Percentiles rank a stretch among this genome's conserved stretches.
phyloP scores from a whole-genome alignment of 2,329 filamentous ascomycete species.

The Claviceps humidiphila region DNA sequence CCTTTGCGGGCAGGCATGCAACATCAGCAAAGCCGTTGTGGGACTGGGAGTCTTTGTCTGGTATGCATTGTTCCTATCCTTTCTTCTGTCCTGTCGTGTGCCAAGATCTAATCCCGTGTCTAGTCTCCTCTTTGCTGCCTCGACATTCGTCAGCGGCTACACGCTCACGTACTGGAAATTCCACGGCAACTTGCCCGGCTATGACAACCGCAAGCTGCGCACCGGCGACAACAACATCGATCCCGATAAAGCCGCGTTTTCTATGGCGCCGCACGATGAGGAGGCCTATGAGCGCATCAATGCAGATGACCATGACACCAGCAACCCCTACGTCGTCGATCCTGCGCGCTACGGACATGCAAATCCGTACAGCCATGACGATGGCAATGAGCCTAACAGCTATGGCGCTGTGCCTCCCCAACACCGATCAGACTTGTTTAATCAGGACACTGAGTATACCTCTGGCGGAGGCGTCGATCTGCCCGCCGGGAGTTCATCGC shows the following conservation, averaged over 20 bases:
- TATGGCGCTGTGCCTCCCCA: conserved; percentile 24
- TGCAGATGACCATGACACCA: conserved; percentile 38
- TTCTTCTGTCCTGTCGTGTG: background rate
- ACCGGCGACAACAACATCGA: conserved; percentile 41
- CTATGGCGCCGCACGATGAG: conserved; percentile 52
- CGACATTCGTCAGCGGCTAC: conserved; percentile 44
- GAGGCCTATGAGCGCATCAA: conserved; percentile 51
- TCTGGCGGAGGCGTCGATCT: conserved; percentile 16
- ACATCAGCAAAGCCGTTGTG: conserved; percentile 49
- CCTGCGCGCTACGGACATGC: conserved; percentile 22
- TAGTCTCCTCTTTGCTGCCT: conserved; percentile 42
- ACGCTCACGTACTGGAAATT: conserved; percentile 49
- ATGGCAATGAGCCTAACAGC: conserved; percentile 25
- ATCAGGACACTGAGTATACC: conserved; percentile 36
- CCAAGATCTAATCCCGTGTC: background rate
- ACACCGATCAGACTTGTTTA: conserved; percentile 30
- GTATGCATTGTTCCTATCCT: conserved; percentile 28
- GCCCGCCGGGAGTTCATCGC: conserved; percentile 11
- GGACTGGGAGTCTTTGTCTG: conserved; percentile 48
- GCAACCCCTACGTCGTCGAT: conserved; percentile 17
- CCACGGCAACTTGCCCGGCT: conserved; percentile 48
- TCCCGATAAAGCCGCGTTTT: conserved; percentile 57
- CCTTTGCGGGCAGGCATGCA: conserved; percentile 42
- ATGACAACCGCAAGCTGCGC: conserved; percentile 35
- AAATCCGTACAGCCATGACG: conserved; percentile 25